Conservation (phyloP, 2,329 filamentous ascomycete species). For the Epichloe glyceriae region DNA sequence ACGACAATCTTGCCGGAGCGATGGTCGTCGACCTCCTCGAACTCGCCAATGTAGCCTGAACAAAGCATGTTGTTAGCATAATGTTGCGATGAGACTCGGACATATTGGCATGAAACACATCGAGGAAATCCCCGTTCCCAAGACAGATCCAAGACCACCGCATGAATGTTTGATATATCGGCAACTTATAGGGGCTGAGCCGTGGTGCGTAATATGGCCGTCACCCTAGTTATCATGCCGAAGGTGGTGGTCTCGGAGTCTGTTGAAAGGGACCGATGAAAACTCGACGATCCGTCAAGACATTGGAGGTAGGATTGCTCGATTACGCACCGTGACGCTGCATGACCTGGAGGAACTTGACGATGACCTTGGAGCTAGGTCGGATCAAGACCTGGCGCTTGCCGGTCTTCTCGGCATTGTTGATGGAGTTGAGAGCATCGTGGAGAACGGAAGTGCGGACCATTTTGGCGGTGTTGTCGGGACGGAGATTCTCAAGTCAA, state of each 20-base stretch:
- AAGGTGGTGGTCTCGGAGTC: slow-evolving; percentile 22
- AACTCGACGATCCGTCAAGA: background rate
- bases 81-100: slow-evolving; percentile 93
- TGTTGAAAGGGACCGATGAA: background rate
- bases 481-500: slow-evolving; percentile 69
- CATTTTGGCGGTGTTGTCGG: slow-evolving; percentile 64
- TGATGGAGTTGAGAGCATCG: slow-evolving; percentile 98
- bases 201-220: slow-evolving; percentile 64
- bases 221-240: slow-evolving; percentile 99
- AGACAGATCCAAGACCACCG: slow-evolving; percentile 73
- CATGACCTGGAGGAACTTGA: slow-evolving; percentile 99
- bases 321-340: slow-evolving; percentile 88
- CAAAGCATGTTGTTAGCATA: slow-evolving; percentile 33
- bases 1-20: slow-evolving; percentile 99
- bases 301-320: background rate
- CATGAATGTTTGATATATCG: slow-evolving; percentile 67
- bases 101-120: slow-evolving; percentile 31
- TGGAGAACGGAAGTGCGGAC: slow-evolving; percentile 98
- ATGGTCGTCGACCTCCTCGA: slow-evolving; percentile 99
- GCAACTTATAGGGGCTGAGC: slow-evolving; percentile 99
- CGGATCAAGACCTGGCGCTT: slow-evolving; percentile 99
- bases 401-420: slow-evolving; percentile 99
- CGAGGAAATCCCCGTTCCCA: background rate
- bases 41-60: slow-evolving; percentile 95
- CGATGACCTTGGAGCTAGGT: slow-evolving; percentile 97